Base-by-base conservation (phyloP, 2,329 filamentous ascomycete genomes). In the Xylariaceae sp. region DNA sequence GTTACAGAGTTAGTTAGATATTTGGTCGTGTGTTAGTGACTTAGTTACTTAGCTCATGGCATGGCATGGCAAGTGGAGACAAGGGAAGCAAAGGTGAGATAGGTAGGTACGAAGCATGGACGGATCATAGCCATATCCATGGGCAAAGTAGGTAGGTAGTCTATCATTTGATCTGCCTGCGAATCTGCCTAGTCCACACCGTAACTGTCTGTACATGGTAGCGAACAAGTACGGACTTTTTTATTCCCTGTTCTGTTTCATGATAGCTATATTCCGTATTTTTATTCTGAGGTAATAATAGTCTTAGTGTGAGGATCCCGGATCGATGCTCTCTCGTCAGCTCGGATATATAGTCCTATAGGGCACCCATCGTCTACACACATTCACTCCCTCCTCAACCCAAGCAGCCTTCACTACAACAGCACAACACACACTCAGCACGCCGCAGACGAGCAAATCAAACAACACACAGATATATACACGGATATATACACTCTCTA, bases 341-440 rank as follows among this genome's bases (percentile, higher is more conserved):
- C 51, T 62, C 45, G 58, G 58, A 63, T 61, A 62, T 57, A 60
- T 63, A 62, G 61, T 63, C 61, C 39, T 61, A 42, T 52, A 42
- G 60, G 58, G 37, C 58, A 35, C 44, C 58, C 58, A 35, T 50
- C 58, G 8, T 10, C 34, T 17, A 13, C 18, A 11, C 30, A 9
- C 18, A 30, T 47, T 15, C 23, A 30, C 23, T 30, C 23, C 9
- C 2, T 18, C 30, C 30, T 6, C 15, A 34, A 49, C 37, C 39
- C 54, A 35, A 54, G 34, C 52, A 39, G 54, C 8, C 45, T 54
- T 54, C 30, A 48, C 18, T 56, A 10, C 23, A 30, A 30, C 23
- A 30, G 1, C 23, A 30, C 23, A 30, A 30, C 23, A 30, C 23
- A 30, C 23, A 30, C 23, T 30, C 23, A 30, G 23, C 23, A 30